Percentiles rank a stretch among this genome's conserved stretches.
Evolutionary conservation across 768 basidiomycete species (phyloP).

Genomic region (Nevesoporus exiguus): DNA sequence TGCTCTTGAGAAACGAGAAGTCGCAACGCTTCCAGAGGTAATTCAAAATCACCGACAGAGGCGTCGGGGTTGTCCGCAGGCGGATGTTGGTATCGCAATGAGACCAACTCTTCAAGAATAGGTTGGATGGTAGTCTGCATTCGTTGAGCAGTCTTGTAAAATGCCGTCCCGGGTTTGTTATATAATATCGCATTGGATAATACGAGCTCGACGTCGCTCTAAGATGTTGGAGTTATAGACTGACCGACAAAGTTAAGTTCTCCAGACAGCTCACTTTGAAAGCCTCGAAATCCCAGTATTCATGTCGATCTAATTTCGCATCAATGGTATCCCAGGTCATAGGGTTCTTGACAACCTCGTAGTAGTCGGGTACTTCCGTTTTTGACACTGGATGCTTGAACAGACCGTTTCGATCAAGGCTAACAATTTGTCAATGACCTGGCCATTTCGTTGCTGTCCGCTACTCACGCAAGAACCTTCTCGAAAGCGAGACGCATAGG

Average conservation of each 20-base stretch:
- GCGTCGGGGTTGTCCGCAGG: constrained; percentile 5
- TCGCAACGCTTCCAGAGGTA: constrained; percentile 53
- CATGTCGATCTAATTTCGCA: constrained; percentile 72
- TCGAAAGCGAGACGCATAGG: constrained; percentile 64
- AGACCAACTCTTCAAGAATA: constrained; percentile 30
- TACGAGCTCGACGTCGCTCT: constrained; percentile 85
- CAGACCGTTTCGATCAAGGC: constrained; percentile 66
- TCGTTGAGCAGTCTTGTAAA: constrained; percentile 65
- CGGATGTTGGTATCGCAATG: constrained; percentile 18
- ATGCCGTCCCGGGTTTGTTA: constrained; percentile 70
- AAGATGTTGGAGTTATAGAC: not conserved
- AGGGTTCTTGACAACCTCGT: constrained; percentile 77
- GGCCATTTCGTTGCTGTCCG: not conserved
- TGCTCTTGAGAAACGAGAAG: constrained; percentile 51
- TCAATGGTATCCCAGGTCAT: constrained; percentile 90
- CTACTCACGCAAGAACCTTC: constrained; percentile 62
- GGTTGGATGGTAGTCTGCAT: constrained; percentile 47
- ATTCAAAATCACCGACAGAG: constrained; percentile 70
- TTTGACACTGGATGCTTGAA: constrained; percentile 84
- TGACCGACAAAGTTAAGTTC: not conserved
- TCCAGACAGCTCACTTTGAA: constrained; percentile 54
- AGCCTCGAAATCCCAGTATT: constrained; percentile 72
- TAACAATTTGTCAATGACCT: constrained; percentile 31
- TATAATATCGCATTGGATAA: constrained; percentile 83
- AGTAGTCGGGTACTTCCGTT: constrained; percentile 84